phyloP scores from a whole-genome alignment of 768 basidiomycete species.

The Tricholoma sp. region DNA sequence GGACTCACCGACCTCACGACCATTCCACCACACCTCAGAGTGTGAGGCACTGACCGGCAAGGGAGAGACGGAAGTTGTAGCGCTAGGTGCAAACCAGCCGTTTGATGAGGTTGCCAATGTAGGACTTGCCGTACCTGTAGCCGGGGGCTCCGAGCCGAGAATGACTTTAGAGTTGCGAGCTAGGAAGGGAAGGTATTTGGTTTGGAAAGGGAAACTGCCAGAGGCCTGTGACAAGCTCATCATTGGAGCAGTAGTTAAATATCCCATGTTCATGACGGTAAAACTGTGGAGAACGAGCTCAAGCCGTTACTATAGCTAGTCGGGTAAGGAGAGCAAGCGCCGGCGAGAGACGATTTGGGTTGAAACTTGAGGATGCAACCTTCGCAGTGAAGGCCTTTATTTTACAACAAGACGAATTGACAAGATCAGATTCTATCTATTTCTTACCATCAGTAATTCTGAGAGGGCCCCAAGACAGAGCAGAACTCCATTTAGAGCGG shows the following conservation, averaged over 20 bases:
- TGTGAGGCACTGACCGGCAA: slow-evolving; percentile 39
- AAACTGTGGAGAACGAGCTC: neutral
- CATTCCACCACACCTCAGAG: slow-evolving; percentile 43
- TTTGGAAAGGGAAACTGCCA: slow-evolving; percentile 31
- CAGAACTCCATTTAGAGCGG: too few relatives aligned
- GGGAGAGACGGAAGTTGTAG: slow-evolving; percentile 27
- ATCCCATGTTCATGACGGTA: slow-evolving; percentile 5
- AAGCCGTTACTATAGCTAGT: neutral
- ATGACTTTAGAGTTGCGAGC: slow-evolving; percentile 21
- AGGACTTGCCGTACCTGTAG: slow-evolving; percentile 12
- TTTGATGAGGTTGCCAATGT: slow-evolving; percentile 32
- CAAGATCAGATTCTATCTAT: neutral
- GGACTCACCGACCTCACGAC: slow-evolving; percentile 29
- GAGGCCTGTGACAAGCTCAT: slow-evolving; percentile 28
- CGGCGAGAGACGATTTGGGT: neutral
- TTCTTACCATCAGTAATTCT: neutral
- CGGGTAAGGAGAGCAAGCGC: neutral
- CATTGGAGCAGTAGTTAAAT: slow-evolving; percentile 20
- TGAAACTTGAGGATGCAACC: neutral
- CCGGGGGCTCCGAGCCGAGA: slow-evolving; percentile 24
- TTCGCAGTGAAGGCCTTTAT: neutral
- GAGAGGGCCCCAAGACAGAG: neutral
- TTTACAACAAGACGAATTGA: too few relatives aligned
- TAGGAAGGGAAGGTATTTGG: slow-evolving; percentile 30
- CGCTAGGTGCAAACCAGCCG: slow-evolving; percentile 37